Conservation (phyloP, 331 rosid genomes). For the Phaseolus coccineus region DNA sequence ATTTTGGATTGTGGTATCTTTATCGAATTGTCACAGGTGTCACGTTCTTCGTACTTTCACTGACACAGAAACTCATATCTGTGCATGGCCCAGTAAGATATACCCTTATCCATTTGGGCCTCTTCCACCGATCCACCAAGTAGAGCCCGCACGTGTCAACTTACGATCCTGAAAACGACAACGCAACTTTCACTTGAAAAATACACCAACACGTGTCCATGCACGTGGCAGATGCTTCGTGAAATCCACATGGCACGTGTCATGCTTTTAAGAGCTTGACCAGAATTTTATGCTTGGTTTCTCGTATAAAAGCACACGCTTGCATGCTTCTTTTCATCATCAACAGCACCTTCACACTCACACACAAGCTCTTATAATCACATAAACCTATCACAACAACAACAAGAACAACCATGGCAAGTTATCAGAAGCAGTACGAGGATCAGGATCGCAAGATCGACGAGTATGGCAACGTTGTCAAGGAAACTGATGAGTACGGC, state of each 20-base stretch:
- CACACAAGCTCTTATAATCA: neutral
- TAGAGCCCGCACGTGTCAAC: neutral
- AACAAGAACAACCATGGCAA: neutral
- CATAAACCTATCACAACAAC: neutral
- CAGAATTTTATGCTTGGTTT: neutral
- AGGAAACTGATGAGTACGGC: constrained; percentile 35
- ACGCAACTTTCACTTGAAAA: neutral
- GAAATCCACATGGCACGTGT: constrained; percentile 19
- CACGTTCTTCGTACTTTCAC: neutral
- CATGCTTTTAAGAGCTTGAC: neutral
- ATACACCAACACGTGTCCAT: constrained; percentile 35
- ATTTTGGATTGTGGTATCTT: neutral
- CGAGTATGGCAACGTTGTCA: constrained; percentile 37
- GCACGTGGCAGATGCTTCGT: constrained; percentile 2
- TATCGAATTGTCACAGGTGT: constrained; percentile 1
- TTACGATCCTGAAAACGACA: neutral
- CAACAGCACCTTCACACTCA: neutral
- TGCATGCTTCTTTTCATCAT: neutral
- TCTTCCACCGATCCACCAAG: neutral
- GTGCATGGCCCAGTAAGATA: neutral
- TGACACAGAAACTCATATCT: neutral
- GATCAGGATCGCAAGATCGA: constrained; percentile 25
- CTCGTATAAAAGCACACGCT: constrained; percentile 9
- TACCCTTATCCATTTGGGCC: constrained; percentile 1
- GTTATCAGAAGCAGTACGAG: neutral